Evolutionary conservation across 768 basidiomycete genomes (phyloP).

Genomic region (Daedaleopsis sinensis): DNA sequence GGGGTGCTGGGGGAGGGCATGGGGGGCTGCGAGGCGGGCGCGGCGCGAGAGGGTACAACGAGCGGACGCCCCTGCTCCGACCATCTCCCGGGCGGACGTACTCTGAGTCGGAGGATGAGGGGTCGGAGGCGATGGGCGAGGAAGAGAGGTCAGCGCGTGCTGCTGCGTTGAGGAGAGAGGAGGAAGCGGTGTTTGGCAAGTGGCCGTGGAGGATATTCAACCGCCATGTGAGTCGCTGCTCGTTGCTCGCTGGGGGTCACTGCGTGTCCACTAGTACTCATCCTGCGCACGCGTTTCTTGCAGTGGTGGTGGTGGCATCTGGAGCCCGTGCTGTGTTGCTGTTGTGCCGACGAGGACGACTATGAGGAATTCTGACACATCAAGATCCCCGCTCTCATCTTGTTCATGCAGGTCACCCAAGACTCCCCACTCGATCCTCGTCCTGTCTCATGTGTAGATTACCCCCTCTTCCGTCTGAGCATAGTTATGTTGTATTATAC

Average conservation of each 20-base stretch:
- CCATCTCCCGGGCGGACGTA: slow-evolving; percentile 27
- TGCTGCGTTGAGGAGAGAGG: slow-evolving; percentile 46
- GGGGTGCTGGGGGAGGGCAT: slow-evolving; percentile 22
- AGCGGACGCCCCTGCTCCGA: slow-evolving; percentile 44
- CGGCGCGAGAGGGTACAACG: slow-evolving; percentile 27
- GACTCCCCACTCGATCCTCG: neutral
- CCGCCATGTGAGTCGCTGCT: slow-evolving; percentile 54
- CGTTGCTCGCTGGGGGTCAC: neutral
- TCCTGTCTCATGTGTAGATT: neutral
- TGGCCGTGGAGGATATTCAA: slow-evolving; percentile 76
- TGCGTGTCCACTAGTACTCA: too few species aligned
- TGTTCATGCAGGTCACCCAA: neutral
- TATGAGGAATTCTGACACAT: slow-evolving; percentile 42
- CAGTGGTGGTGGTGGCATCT: slow-evolving; percentile 90
- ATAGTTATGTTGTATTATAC: neutral
- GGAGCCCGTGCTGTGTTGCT: slow-evolving; percentile 65
- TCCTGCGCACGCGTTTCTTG: neutral
- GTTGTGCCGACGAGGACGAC: slow-evolving; percentile 55
- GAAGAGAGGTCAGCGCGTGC: slow-evolving; percentile 29
- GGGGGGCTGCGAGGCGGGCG: slow-evolving; percentile 21
- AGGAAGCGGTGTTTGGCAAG: slow-evolving; percentile 60
- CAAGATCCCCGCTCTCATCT: neutral
- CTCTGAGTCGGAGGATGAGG: slow-evolving; percentile 24
- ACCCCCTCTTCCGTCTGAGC: neutral
- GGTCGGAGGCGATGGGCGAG: slow-evolving; percentile 26